Evolutionary conservation across 164 flowering plant genomes (phyloP), one percentile per base, ranked within the genome.

Genomic region (Magnolia changhungtana): DNA sequence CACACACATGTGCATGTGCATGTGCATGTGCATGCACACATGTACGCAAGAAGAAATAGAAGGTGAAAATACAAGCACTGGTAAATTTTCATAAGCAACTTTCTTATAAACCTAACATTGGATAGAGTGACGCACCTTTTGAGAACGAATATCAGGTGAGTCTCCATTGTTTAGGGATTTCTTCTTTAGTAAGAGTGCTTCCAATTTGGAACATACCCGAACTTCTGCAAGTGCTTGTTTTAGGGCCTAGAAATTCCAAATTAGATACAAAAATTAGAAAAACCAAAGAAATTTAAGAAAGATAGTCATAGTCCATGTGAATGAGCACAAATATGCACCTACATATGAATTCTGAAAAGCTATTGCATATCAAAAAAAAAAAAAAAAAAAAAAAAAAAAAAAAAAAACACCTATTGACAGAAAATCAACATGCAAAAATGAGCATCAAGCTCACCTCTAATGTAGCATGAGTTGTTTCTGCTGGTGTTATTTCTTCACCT

Each of bases 91-190:
- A 37, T 37, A 37, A 37, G 45, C 45, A 37, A 37, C 45, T 37
- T 37, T 37, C 45, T 37, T 37, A 37, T 37, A 37, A 37, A 37
- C 45, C 45, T 37, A 37, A 37, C 45, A 37, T 37, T 37, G 45
- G 45, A 37, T 37, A 23, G 66, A 21, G 50, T 45, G 21, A 63
- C 20, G 7, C 76, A 87, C 99, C 93, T 96, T 96, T 76, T 96
- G 99, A 75, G 94, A 88, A 88, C 89, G 98, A 76, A 89, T 76
- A 81, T 96, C 97, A n/a, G 90, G 89, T 68, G 98, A 86, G 79
- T 96, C 99, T 45, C 99, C 99, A 82, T 65, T 81, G 75, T 72
- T 86, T 64, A 92, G 67, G 52, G 76, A 69, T 81, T 91, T 91
- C 85, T 90, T 96, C 83, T 87, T 89, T 71, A 94, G 85, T 63